phyloP scores from a whole-genome alignment of 306 rosid genomes.

The Sophora flavescens region DNA sequence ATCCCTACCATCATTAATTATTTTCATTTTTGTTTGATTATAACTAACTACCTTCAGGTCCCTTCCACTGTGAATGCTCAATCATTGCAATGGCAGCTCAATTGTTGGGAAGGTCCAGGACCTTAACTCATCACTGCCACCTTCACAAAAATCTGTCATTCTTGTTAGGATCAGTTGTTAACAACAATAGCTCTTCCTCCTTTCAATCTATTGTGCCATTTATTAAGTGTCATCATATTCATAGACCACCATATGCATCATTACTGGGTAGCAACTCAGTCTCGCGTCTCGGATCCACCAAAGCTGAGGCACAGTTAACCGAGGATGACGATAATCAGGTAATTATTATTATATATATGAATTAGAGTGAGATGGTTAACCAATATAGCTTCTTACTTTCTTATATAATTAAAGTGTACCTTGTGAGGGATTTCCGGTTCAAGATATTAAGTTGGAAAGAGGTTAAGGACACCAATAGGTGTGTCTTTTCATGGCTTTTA shows the following conservation, averaged over 20 bases:
- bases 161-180: constrained; percentile 4
- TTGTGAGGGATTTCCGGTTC: too few relatives aligned
- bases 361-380: too few relatives aligned
- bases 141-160: constrained; percentile 7
- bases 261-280: background rate
- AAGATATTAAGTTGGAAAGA: too few relatives aligned
- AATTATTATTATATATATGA: background rate
- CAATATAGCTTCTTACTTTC: too few relatives aligned
- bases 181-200: constrained; percentile 1
- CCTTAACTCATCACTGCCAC: background rate
- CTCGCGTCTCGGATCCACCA: constrained; percentile 52
- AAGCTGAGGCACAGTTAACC: constrained; percentile 44
- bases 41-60: too few relatives aligned
- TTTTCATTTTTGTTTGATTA: background rate
- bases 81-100: constrained; percentile 38
- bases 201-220: background rate
- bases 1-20: background rate
- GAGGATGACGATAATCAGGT: constrained; percentile 48
- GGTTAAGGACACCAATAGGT: too few relatives aligned
- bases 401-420: too few relatives aligned
- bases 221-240: background rate
- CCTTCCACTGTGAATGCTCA: background rate
- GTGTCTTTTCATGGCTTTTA: too few relatives aligned
- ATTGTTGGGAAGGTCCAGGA: constrained; percentile 38
- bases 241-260: background rate